Base-by-base conservation (phyloP, 1,284 basidiomycete species). In the Kalmanozyma brasiliensis region DNA sequence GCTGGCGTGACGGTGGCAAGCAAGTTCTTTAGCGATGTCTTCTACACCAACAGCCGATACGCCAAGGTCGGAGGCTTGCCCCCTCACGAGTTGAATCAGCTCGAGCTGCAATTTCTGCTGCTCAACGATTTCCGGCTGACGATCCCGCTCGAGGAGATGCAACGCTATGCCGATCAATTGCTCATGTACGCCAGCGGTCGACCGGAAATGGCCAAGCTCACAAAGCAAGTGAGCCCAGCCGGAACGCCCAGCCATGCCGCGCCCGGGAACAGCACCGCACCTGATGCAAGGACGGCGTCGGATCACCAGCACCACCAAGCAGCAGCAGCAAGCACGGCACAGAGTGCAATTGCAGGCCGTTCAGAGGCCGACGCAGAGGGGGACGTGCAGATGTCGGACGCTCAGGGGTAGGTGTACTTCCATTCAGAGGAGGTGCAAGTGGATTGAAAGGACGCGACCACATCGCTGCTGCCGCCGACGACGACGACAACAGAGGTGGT, bases 31-130 rank as follows among this genome's bases (percentile, higher is more conserved):
- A 93, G 91, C 61, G 95, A 98, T 82, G 94, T 98, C 10, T 98
- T 98, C 80, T 98, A 98, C 84, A 98, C 95, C n/a, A 98, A 98
- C 80, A 97, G 94, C 26, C 87, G 95, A 33, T 98, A 98, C 82
- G 95, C 95, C 57, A 98, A 98, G 88, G 94, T 94, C 64, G 95
- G 95, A 52, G 95, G 95, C 22, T 87, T 98, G 2, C 95, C 95
- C 0, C 89, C 94, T 52, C 86, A 90, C 49, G 95, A 98, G 83
- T 88, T 98, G 42, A 98, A 98, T 82, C 93, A 95, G 80, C 89
- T 98, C 49, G 95, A 98, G 82, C 88, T 98, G 8, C 95, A 98
- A 74, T 98, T 98, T 82, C 85, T 98, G 4, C 89, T 98, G 9
- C 87, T 98, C 9, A 98, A 98, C 83, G 93, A 98, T 84, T 98